These are phyloP conservation scores for Suhomyces maxii DNA, from an alignment of 1,139 yeast genomes.

Conservation along the genomic window DNA sequence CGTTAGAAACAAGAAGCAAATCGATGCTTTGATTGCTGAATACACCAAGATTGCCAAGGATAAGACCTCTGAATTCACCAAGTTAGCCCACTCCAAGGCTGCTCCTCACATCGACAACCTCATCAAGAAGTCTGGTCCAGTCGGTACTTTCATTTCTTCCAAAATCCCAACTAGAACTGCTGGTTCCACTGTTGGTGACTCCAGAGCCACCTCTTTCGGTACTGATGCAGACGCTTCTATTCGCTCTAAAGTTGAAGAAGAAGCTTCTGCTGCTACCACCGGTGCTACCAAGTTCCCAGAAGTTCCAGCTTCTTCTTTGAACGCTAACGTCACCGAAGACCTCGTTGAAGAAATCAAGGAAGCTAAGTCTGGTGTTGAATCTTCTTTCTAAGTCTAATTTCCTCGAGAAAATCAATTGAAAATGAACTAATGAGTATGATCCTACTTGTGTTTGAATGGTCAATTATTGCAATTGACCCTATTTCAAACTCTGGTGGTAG, in stretches of 20 bases:
- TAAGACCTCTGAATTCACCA: slow-evolving; percentile 53
- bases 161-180: slow-evolving; percentile 72
- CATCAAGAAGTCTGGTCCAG: slow-evolving; percentile 64
- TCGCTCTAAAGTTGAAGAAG: slow-evolving; percentile 5
- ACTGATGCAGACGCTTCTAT: slow-evolving; percentile 25
- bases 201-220: slow-evolving; percentile 32
- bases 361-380: slow-evolving; percentile 8
- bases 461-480: too few species aligned
- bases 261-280: slow-evolving; percentile 26
- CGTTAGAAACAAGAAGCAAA: slow-evolving; percentile 71
- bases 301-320: slow-evolving; percentile 34
- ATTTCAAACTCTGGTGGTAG: too few species aligned
- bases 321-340: slow-evolving; percentile 14
- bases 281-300: slow-evolving; percentile 51
- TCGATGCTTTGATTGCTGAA: slow-evolving; percentile 70
- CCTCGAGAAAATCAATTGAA: background rate
- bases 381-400: slow-evolving; percentile 4
- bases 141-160: slow-evolving; percentile 56
- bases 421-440: too few species aligned
- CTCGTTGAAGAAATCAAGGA: slow-evolving; percentile 14
- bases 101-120: slow-evolving; percentile 45
- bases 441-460: too few species aligned
- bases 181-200: slow-evolving; percentile 62
- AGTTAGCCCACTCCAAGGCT: slow-evolving; percentile 56
- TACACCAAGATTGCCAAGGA: slow-evolving; percentile 56